These are phyloP conservation scores for Melaleuca alternifolia DNA, from an alignment of 345 rosid genomes.

Conservation along the genomic window DNA sequence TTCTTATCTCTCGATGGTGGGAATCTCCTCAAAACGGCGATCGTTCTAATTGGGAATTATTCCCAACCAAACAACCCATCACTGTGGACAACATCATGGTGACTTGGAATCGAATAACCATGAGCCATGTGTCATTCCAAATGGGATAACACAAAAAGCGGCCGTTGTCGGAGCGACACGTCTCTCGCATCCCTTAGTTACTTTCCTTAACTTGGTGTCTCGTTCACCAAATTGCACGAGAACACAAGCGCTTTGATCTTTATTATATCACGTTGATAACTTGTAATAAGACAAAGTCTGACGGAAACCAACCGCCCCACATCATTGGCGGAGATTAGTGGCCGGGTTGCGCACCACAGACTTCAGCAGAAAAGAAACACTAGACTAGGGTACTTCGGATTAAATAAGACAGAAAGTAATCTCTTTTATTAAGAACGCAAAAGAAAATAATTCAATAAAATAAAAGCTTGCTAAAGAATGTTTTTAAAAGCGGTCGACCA, in stretches of 20 bases:
- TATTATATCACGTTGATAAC: not conserved
- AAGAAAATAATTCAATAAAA: not conserved
- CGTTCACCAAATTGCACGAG: not conserved
- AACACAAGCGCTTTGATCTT: not conserved
- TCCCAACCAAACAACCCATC: constrained; percentile 2
- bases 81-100: constrained; percentile 2
- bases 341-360: not conserved
- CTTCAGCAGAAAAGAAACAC: not conserved
- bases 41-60: not conserved
- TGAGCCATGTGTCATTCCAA: constrained; percentile 9
- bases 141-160: not conserved
- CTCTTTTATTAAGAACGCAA: not conserved
- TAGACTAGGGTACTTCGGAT: not conserved
- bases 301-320: not conserved
- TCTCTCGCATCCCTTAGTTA: not conserved
- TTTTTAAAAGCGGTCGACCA: not conserved
- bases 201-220: not conserved
- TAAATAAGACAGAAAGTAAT: not conserved
- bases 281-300: not conserved
- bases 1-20: not conserved
- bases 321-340: constrained; percentile 11
- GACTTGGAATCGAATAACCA: constrained; percentile 19
- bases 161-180: not conserved
- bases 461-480: not conserved
- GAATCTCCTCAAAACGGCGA: constrained; percentile 14